Base-by-base conservation (phyloP, 371 early-diverging fungal genomes). In the Mucor indicus region DNA sequence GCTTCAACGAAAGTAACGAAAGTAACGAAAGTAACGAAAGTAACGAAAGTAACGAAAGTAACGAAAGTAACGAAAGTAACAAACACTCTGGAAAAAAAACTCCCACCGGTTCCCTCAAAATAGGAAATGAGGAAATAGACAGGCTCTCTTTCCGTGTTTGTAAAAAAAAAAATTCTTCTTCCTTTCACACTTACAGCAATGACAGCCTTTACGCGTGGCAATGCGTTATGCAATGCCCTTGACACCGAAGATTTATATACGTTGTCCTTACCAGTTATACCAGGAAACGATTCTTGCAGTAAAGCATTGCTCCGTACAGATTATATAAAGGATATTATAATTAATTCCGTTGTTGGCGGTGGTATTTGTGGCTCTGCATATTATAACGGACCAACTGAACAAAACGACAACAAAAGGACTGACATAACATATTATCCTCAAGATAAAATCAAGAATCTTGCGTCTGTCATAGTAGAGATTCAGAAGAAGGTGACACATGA, bases 131-230 rank as follows among this genome's bases (percentile, higher is more conserved):
- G n/a, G n/a, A n/a, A n/a, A n/a, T n/a, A n/a, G n/a, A n/a, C n/a
- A n/a, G 33, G 7, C 33, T 33, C 33, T 33, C 33, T 33, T 33
- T 33, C 33, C 6, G n/a, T 12, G 22, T 38, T 38, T 38, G 2
- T 38, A 22, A 22, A 3, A 38, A 22, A 38, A 3, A 10, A 6
- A 12, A 12, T 44, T 30, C 32, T 32, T 35, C n/a, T 35, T 44
- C 35, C 45, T 44, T 44, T 44, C 45, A 44, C 45, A 35, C 45
- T 44, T 44, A 44, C 45, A 44, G 45, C 45, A 44, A 44, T 44
- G 45, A 44, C 41, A 40, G 41, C 41, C 41, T 40, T 40, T 40
- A 40, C 27, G 41, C 41, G 41, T 40, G 41, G 27, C 41, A 40
- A 27, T 40, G 41, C 41, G 10, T 40, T 40, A 40, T 40, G 41